Base-by-base conservation (phyloP, 352 stramenopile genomes). In the Globisporangium nunn region DNA sequence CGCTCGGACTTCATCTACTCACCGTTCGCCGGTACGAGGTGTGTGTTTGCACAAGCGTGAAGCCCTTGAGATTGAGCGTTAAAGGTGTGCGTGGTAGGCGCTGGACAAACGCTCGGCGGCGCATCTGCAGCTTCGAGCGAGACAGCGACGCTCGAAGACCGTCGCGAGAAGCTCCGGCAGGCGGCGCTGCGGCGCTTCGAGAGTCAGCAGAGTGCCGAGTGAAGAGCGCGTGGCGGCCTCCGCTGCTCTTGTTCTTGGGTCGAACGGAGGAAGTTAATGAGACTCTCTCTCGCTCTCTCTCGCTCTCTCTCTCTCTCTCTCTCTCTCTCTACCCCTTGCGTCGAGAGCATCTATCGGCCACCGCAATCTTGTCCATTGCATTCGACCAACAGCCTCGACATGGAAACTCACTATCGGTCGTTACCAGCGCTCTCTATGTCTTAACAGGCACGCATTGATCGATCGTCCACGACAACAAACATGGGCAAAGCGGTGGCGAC, bases 81-180 rank as follows among this genome's bases (percentile, higher is more conserved):
- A 17, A 23, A 47, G 3, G 29, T 29, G 28, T 52, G 35, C 47
- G 15, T 12, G 23, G 51, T n/a, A 90, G 81, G 78, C 10, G 64
- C 68, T 30, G 78, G 77, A 6, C 68, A 82, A 66, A 70, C 61
- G 18, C 45, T 77, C 23, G 60, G 71, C 11, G 57, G 61, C 50
- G 33, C 30, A 10, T 35, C 37, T 15, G 39, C 49, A 17, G 33
- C 10, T 46, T 29, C 64, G 3, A 67, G 59, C 10, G 57, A 44
- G 18, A 43, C 60, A 5, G 58, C 62, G 8, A 68, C 75, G 18
- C 54, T 87, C 29, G 64, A 70, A 17, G 75, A 88, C 56, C 75
- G 78, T 6, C 81, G 81, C 40, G 78, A 88, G 45, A 88, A 86
- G 54, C 69, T 87, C 50, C 81, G 78, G 5, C 57, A 75, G 59